phyloP scores from a whole-genome alignment of 768 basidiomycete species.

The Suillus cothurnatus region DNA sequence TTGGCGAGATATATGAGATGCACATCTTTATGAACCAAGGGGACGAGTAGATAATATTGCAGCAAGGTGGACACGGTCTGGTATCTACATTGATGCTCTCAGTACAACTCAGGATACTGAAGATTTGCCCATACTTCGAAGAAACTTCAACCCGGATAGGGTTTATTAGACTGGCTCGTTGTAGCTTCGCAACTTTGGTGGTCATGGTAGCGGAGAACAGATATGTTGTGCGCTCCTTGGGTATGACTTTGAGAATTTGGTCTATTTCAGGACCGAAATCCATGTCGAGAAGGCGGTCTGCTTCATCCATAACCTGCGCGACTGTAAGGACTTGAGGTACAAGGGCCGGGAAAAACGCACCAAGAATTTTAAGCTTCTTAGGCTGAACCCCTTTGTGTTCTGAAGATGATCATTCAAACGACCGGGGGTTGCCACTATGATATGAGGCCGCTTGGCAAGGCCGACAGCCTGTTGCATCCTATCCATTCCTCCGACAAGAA shows the following conservation, averaged over 20 bases:
- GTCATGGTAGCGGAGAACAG: constrained; percentile 99
- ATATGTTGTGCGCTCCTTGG: constrained; percentile 92
- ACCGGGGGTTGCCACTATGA: constrained; percentile 95
- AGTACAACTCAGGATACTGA: background rate
- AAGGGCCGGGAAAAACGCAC: constrained; percentile 45
- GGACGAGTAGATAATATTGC: constrained; percentile 95
- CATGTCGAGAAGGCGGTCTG: constrained; percentile 93
- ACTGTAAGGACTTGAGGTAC: constrained; percentile 7
- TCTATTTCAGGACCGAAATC: constrained; percentile 96
- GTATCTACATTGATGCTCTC: constrained; percentile 59
- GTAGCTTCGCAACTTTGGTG: constrained; percentile 95
- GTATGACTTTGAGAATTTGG: constrained; percentile 94
- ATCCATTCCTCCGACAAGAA: constrained; percentile 96
- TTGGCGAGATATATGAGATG: constrained; percentile 89
- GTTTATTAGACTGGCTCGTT: constrained; percentile 89
- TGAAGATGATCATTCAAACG: constrained; percentile 92
- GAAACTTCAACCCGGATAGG: constrained; percentile 95
- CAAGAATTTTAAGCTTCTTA: constrained; percentile 84
- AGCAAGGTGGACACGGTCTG: constrained; percentile 94
- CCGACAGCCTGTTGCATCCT: constrained; percentile 89
- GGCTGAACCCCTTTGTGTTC: constrained; percentile 94
- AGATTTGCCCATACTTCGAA: constrained; percentile 65
- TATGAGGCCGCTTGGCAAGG: constrained; percentile 90
- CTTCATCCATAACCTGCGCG: constrained; percentile 91
- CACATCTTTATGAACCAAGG: constrained; percentile 88